Base-by-base conservation (phyloP, 257 asterid species). In the Echium plantagineum region DNA sequence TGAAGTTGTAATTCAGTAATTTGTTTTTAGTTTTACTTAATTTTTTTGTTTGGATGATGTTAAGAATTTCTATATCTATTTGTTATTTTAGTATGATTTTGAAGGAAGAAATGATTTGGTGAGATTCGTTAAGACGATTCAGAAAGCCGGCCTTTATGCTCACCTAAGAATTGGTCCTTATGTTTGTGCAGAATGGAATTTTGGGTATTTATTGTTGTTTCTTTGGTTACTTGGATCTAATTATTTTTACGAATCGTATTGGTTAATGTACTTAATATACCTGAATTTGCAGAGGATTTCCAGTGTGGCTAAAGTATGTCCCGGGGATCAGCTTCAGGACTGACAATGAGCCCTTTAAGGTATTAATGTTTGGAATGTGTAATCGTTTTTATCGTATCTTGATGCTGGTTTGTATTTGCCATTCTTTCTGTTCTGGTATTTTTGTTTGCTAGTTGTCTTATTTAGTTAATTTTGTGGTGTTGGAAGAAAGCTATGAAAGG, bases 311-410 rank as follows among this genome's bases (percentile, higher is more conserved):
- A 59, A 89, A 86, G 75, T 82, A 82, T 74, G 86, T 84, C 15
- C 95, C 95, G 4, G 95, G 89, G 48, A 89, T 89, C 62, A 89
- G 91, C 72, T 89, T 89, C 89, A 82, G 95, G 78, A 84, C 97
- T 19, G 87, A 89, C 54, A 89, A 89, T 64, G 91, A 77, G 79
- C 95, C 95, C 59, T 89, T 89, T 77, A 89, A 86, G 95, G 96
- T 88, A 58, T 70, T 12, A 18, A 19, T 63, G 54, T 46, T 31
- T 12, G 46, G 15, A 10, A 15, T 57, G 53, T 65, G 2, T 35
- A 35, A 42, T 42, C 1, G 13, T 10, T 42, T 13, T 13, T 42
- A 2, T 42, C 2, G 49, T 10, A 42, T 10, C 10, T 42, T 42
- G 17, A 10, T 42, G 49, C 17, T 12, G 49, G 13, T 42, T 42